phyloP scores from a whole-genome alignment of 306 rosid species.

The Fragaria nilgerrensis region DNA sequence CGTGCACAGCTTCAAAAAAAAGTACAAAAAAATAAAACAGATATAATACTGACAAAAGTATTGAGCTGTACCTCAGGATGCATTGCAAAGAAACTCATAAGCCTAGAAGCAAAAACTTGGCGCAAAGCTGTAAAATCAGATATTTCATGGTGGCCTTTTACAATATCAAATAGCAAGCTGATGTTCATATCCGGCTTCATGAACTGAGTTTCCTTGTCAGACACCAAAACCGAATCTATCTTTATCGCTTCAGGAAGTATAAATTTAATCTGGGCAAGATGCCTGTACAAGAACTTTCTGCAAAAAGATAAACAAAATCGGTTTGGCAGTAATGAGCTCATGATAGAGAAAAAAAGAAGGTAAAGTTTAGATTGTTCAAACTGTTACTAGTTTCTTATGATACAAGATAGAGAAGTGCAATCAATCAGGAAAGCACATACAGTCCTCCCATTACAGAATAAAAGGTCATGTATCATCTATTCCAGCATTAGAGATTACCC shows the following conservation, averaged over 20 bases:
- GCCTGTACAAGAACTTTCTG: slow-evolving; percentile 50
- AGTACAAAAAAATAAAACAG: neutral
- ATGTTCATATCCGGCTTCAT: slow-evolving; percentile 62
- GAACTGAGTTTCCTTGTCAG: slow-evolving; percentile 50
- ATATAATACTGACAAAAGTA: neutral
- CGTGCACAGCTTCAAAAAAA: neutral
- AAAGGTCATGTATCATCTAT: neutral
- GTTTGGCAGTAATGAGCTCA: neutral
- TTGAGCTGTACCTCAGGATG: slow-evolving; percentile 55
- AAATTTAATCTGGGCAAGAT: slow-evolving; percentile 66
- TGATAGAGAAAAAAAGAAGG: neutral
- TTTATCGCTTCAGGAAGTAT: slow-evolving; percentile 55
- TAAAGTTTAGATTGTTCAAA: neutral
- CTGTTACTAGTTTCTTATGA: neutral
- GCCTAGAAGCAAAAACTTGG: slow-evolving; percentile 47
- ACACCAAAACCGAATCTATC: slow-evolving; percentile 43
- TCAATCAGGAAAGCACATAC: neutral
- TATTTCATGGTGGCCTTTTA: slow-evolving; percentile 35
- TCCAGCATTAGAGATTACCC: neutral
- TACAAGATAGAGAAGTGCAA: neutral
- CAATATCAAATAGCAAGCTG: slow-evolving; percentile 44
- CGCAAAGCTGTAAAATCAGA: slow-evolving; percentile 45
- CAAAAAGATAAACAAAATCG: slow-evolving; percentile 24
- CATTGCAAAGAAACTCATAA: slow-evolving; percentile 36
- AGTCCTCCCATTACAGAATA: neutral